Base-by-base conservation (phyloP, 306 rosid species). In the Prunus fruticosa region DNA sequence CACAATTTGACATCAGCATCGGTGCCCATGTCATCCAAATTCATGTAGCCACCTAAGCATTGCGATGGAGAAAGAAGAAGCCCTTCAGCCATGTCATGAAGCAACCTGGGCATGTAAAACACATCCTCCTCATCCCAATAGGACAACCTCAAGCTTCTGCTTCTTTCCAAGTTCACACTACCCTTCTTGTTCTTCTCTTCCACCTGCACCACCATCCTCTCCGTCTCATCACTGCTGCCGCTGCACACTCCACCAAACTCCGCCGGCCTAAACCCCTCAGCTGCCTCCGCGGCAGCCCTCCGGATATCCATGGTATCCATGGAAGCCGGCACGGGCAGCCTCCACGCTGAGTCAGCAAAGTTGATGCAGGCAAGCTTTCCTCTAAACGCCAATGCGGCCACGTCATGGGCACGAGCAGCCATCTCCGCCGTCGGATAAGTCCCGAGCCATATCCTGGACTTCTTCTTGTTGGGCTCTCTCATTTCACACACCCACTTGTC, bases 331-430 rank as follows among this genome's bases (percentile, higher is more conserved):
- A 76, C 2, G 0, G 74, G 83, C 28, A 92, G 28, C 12, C 87
- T 82, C 93, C 91, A 86, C 0, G 78, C 88, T 0, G 98, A 94
- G 82, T 94, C 97, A 0, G 93, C 95, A 6, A 94, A 94, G 47
- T 94, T 94, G 25, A 94, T 90, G 41, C 98, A 92, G 0, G 93
- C 93, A 0, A 84, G 84, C 62, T 78, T 90, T 0, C 93, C 97
- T 0, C 90, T 63, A 3, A 90, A 78, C 0, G 89, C 84, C 4
- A 95, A 80, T 1, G 92, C 93, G 0, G 98, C 97, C 30, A 95
- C 93, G 46, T 95, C 98, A 16, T 95, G 96, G 0, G 98, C 98
- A 0, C 98, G 84, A 0, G 97, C 98, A 0, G 97, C 97, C 95
- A 92, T 95, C 74, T 95, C 93, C 0, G 97, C 85, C 0, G 91